phyloP scores from a whole-genome alignment of 306 rosid species.

The Begonia peltatifolia region DNA sequence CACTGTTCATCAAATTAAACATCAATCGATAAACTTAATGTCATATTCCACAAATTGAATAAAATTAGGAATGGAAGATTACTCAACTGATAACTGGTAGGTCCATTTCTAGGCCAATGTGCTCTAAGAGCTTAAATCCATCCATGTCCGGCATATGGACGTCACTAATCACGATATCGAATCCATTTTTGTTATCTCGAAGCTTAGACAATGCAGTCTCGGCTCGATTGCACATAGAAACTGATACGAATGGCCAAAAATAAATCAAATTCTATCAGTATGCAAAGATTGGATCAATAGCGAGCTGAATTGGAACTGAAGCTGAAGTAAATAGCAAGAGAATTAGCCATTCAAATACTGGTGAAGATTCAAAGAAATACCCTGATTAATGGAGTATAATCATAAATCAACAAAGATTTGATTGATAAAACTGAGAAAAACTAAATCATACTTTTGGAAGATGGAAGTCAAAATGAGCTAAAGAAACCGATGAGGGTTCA shows the following conservation, averaged over 20 bases:
- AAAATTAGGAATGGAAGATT: neutral
- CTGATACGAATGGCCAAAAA: constrained; percentile 20
- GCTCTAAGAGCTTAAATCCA: constrained; percentile 87
- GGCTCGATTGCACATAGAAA: constrained; percentile 77
- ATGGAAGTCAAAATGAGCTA: neutral
- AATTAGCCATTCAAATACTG: too few relatives aligned
- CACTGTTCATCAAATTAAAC: constrained; percentile 36
- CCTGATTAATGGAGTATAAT: neutral
- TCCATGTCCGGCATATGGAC: constrained; percentile 99
- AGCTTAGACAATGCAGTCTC: constrained; percentile 59
- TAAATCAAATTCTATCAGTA: neutral
- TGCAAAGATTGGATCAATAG: too few relatives aligned
- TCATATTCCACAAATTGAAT: neutral
- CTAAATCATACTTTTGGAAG: too few relatives aligned
- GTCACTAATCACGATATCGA: constrained; percentile 84
- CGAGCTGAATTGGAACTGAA: too few relatives aligned
- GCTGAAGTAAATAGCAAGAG: too few relatives aligned
- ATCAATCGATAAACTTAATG: neutral
- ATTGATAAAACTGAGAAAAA: neutral
- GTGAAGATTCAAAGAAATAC: too few relatives aligned
- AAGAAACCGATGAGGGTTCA: constrained; percentile 1
- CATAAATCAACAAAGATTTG: too few relatives aligned
- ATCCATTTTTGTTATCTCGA: constrained; percentile 72
- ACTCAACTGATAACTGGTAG: constrained; percentile 90
- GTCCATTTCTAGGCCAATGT: constrained; percentile 93